Base-by-base conservation (phyloP, 805 yeast genomes). In the Candida silvicultrix region DNA sequence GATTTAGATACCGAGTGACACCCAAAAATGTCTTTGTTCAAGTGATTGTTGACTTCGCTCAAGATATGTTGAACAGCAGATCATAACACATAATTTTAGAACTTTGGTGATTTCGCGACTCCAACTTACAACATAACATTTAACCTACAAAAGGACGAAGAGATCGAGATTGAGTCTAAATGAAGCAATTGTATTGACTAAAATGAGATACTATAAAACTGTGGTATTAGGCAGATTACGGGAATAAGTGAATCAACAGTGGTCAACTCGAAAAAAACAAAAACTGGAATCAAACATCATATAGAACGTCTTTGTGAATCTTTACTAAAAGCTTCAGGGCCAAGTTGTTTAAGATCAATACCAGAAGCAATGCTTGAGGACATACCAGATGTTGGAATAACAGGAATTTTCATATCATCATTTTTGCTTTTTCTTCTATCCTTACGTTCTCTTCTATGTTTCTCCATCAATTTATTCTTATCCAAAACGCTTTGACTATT, bases 401-500 rank as follows among this genome's bases (percentile, higher is more conserved):
- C 12, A 10, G 31, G 31, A 10, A 28, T 10, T 15, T 31, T 16
- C 6, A 18, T 34, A 16, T 48, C 49, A 16, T 45, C 49, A 4
- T 49, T 42, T 41, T 50, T 54, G 21, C 62, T 66, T 42, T 62
- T 63, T 38, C 75, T 59, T 47, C 66, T 60, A 45, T 69, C 74
- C 48, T 62, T 65, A 49, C 75, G 60, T 45, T 71, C 74, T 50
- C 59, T 62, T 49, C 66, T 65, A 43, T 70, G 74, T 36, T 56
- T 64, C 47, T 65, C 68, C 42, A 68, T 51, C 19, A 67, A 47
- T 32, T 60, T 59, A 12, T 54, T 59, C 42, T 63, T 60, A 43
- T 65, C 48, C 31, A 59, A 40, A 3, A 58, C 55, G 60, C 40
- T 25, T 11, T 22, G n/a, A 8, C 14, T 22, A 18, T 16, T 21